phyloP scores from a whole-genome alignment of 495 filamentous ascomycete genomes.

The Trichocladium antarcticum region DNA sequence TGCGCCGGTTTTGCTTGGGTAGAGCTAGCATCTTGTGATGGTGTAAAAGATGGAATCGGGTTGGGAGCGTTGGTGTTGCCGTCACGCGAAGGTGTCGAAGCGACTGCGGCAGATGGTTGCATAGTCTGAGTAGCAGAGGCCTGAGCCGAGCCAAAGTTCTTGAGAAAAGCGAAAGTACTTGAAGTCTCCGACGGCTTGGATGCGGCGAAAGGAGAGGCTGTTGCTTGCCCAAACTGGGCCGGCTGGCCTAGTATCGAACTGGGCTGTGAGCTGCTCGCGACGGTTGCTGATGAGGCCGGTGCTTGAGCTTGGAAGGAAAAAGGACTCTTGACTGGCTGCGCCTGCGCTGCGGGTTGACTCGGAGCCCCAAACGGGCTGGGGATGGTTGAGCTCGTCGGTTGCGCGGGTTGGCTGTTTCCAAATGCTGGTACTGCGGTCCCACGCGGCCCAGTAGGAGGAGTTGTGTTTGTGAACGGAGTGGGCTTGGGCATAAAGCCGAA shows the following conservation, averaged over 20 bases:
- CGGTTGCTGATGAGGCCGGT: not conserved
- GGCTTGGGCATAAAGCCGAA: not conserved
- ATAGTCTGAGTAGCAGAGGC: not conserved
- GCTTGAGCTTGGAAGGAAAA: conserved; percentile 2
- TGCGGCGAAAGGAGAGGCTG: not conserved
- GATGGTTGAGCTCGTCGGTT: not conserved
- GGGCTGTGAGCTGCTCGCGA: not conserved
- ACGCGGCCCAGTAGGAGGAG: not conserved
- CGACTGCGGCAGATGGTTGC: not conserved
- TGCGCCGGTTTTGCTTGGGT: not conserved
- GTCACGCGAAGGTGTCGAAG: not conserved
- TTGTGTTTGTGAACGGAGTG: too few species aligned
- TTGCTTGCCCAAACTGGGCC: not conserved
- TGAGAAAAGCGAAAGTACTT: not conserved
- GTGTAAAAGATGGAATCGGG: not conserved
- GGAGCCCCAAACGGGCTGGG: not conserved
- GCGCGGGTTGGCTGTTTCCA: not conserved
- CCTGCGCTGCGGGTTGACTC: not conserved
- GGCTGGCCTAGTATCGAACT: not conserved
- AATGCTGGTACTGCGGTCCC: not conserved
- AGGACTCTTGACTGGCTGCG: not conserved
- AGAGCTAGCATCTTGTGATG: not conserved
- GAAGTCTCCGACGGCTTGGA: not conserved
- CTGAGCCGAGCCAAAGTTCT: not conserved
- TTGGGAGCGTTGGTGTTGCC: not conserved